These are phyloP conservation scores for Trichoderma oligosporum DNA, from an alignment of 2,329 filamentous ascomycete genomes.

Conservation along the genomic window DNA sequence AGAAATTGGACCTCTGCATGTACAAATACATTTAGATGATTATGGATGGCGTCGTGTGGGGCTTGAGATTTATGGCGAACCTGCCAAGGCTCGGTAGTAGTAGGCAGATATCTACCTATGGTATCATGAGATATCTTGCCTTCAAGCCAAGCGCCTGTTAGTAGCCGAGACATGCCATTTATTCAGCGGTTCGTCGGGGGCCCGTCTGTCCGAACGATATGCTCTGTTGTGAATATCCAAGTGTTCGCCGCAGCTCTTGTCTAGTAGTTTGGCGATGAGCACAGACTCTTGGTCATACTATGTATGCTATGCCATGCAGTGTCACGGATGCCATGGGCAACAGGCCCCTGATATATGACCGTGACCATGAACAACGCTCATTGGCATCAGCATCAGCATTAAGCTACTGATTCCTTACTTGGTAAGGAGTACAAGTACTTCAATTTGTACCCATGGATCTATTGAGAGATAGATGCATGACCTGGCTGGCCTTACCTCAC, in stretches of 20 bases:
- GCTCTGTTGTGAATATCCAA: neutral
- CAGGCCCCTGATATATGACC: neutral
- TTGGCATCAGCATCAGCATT: too few relatives aligned
- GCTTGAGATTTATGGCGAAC: neutral
- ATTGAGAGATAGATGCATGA: neutral
- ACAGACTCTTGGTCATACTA: neutral
- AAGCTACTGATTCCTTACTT: neutral
- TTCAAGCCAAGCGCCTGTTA: neutral
- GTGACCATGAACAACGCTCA: neutral
- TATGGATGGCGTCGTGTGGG: too few relatives aligned
- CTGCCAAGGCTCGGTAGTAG: neutral
- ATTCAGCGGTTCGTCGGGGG: neutral
- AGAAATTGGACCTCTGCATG: too few relatives aligned
- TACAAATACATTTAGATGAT: too few relatives aligned
- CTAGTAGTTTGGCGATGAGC: neutral
- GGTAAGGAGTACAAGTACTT: neutral
- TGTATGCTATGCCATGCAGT: neutral
- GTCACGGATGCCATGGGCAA: neutral
- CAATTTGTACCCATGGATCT: neutral
- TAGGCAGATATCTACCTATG: neutral
- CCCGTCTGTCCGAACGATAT: neutral
- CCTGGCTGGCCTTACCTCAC: neutral
- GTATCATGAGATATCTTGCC: too few relatives aligned
- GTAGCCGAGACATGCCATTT: constrained; percentile 3
- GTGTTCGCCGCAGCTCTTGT: neutral